Conservation (phyloP, 2,329 filamentous ascomycete species). For the Beauveria bassiana region DNA sequence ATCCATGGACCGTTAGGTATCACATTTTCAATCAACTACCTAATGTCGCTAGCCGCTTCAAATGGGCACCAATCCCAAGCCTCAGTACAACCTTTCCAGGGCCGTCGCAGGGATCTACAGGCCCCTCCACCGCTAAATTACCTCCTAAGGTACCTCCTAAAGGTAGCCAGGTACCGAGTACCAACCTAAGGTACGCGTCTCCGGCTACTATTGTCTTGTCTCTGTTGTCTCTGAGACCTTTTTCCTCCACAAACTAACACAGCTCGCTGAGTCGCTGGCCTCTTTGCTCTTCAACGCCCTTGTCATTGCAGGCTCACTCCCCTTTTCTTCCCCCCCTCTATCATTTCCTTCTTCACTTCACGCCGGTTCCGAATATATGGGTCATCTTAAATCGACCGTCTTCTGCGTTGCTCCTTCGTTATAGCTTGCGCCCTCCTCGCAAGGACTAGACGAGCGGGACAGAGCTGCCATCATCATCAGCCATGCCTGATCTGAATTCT, state of each 20-base stretch:
- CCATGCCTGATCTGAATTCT: slow-evolving; percentile 50
- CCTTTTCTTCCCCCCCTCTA: background rate
- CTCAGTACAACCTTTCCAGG: too few species aligned
- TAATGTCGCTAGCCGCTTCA: too few species aligned
- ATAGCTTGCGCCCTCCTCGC: background rate
- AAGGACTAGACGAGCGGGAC: background rate
- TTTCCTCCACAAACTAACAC: background rate
- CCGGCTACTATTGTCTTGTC: background rate
- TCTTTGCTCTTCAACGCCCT: background rate
- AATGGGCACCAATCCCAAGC: too few species aligned
- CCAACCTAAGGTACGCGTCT: too few species aligned
- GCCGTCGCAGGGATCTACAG: too few species aligned
- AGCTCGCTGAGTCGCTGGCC: background rate
- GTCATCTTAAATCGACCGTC: background rate
- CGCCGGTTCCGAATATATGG: background rate
- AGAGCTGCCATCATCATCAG: slow-evolving; percentile 2
- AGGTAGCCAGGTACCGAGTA: too few species aligned
- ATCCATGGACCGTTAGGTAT: too few species aligned
- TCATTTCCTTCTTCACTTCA: background rate
- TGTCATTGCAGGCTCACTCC: background rate
- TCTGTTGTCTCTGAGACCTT: slow-evolving; percentile 1
- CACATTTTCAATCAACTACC: too few species aligned
- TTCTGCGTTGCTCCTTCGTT: background rate
- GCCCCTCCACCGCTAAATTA: too few species aligned
- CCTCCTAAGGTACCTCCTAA: too few species aligned